Conservation (phyloP, 108 stramenopile species). For the Cyclotella kingstonii region DNA sequence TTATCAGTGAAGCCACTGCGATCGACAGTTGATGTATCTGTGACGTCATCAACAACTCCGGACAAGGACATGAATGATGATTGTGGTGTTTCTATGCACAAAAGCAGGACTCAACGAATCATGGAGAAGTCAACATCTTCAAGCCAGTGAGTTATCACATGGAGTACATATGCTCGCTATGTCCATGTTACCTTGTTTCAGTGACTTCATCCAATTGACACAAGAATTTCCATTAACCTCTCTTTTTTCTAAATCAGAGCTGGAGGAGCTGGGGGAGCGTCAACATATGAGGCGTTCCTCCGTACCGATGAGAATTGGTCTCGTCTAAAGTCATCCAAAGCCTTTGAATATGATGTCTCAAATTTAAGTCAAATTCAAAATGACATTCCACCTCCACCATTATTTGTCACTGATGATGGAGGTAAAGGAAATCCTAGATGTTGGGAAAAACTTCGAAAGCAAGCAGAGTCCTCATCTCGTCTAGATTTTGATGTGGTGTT, state of each 20-base stretch:
- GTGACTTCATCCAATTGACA: not conserved
- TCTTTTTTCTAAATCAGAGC: no score
- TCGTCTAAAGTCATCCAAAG: constrained; percentile 51
- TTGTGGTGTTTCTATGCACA: no score
- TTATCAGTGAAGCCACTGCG: no score
- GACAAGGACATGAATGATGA: no score
- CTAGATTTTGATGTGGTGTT: constrained; percentile 84
- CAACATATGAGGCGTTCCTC: constrained; percentile 67
- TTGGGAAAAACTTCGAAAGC: constrained; percentile 63
- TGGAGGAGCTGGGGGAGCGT: constrained; percentile 73
- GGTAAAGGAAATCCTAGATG: constrained; percentile 59
- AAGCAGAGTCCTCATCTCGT: constrained; percentile 15
- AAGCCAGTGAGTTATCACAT: constrained; percentile 9
- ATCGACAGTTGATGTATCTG: no score
- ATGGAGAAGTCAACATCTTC: constrained; percentile 45
- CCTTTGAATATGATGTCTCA: constrained; percentile 57
- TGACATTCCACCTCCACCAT: constrained; percentile 40
- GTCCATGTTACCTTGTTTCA: not conserved
- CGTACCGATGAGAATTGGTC: constrained; percentile 73
- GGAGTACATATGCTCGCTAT: not conserved
- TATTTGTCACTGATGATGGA: constrained; percentile 71
- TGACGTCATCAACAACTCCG: no score
- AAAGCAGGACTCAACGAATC: constrained; percentile 47
- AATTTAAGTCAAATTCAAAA: constrained; percentile 31
- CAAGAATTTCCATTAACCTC: no score